phyloP scores from a whole-genome alignment of 2,329 filamentous ascomycete species.

The Colletotrichum tofieldiae region DNA sequence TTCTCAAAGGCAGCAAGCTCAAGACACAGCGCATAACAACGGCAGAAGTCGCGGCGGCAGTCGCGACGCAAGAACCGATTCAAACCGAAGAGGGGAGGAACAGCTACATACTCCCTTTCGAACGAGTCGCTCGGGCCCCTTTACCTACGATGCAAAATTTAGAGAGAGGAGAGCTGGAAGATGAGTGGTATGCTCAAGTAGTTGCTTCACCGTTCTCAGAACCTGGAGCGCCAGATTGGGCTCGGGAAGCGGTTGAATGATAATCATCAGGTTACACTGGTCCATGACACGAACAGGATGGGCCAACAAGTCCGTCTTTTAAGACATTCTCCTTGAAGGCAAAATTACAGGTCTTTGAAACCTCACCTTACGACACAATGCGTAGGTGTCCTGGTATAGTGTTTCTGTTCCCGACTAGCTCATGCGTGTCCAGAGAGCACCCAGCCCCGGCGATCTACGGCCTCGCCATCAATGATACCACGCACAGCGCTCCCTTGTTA shows the following conservation, averaged over 20 bases:
- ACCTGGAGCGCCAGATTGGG: neutral
- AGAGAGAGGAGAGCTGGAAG: neutral
- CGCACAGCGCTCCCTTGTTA: neutral
- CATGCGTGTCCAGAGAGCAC: neutral
- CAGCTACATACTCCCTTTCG: slow-evolving; percentile 13
- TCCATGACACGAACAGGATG: too few relatives aligned
- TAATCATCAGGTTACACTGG: too few relatives aligned
- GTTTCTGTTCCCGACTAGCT: neutral
- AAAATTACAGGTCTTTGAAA: too few relatives aligned
- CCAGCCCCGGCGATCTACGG: neutral
- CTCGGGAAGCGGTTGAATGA: neutral
- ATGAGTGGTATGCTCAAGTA: neutral
- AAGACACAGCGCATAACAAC: slow-evolving; percentile 19
- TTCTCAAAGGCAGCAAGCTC: slow-evolving; percentile 33
- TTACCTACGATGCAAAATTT: too few relatives aligned
- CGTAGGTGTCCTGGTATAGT: too few relatives aligned
- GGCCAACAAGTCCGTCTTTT: too few relatives aligned
- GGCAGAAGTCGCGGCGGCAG: neutral
- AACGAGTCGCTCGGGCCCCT: neutral
- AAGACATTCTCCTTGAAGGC: too few relatives aligned
- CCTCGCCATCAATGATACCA: neutral
- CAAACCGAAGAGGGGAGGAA: neutral
- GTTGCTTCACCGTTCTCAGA: neutral
- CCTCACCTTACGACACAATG: too few relatives aligned
- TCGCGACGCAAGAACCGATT: neutral